Conservation (phyloP, 495 filamentous ascomycete genomes). For the Xylaria telfairii region DNA sequence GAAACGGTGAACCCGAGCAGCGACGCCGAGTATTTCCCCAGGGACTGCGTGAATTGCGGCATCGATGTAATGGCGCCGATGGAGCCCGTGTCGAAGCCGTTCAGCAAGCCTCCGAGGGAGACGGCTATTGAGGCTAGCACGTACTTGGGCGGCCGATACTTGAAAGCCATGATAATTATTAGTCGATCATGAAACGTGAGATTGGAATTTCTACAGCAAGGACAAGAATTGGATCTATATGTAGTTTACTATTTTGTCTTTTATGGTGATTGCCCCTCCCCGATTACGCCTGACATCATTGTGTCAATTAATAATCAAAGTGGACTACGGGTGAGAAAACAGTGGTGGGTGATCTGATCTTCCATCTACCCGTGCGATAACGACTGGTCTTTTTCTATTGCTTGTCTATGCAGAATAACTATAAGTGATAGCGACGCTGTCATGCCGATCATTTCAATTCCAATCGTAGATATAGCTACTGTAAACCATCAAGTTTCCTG, state of each 20-base stretch:
- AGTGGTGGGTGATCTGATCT: neutral
- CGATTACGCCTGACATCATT: neutral
- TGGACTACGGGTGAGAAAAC: neutral
- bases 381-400: neutral
- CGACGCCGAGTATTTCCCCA: slow-evolving; percentile 61
- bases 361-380: neutral
- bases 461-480: no score
- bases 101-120: slow-evolving; percentile 37
- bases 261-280: neutral
- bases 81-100: slow-evolving; percentile 64
- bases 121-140: slow-evolving; percentile 34
- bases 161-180: slow-evolving; percentile 6
- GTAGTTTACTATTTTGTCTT: neutral
- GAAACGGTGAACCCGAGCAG: slow-evolving; percentile 68
- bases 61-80: slow-evolving; percentile 70
- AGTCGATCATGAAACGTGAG: neutral
- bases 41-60: slow-evolving; percentile 55
- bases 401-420: no score
- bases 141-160: slow-evolving; percentile 25
- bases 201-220: neutral
- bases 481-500: no score
- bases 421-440: neutral
- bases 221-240: neutral
- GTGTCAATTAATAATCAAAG: neutral
- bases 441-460: no score